Percentiles rank a stretch among this genome's conserved stretches.
phyloP scores from a whole-genome alignment of 2,329 filamentous ascomycete species.

The Metarhizium brunneum region DNA sequence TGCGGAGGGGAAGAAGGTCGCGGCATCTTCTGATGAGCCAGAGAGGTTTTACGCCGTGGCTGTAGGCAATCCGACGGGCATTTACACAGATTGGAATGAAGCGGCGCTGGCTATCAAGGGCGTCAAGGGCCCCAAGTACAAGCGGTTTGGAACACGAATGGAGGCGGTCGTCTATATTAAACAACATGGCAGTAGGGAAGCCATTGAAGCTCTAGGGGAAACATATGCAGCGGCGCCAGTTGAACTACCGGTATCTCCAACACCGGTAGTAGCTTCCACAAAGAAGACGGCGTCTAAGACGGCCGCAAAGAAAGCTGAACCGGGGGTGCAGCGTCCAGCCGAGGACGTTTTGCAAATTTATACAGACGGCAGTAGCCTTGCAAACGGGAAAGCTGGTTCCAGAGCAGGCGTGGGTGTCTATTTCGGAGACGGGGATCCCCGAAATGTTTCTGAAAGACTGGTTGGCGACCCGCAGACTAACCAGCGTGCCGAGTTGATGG shows the following conservation, averaged over 20 bases:
- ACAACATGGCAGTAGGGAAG: conserved; percentile 33
- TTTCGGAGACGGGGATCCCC: conserved; percentile 47
- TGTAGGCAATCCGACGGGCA: conserved; percentile 46
- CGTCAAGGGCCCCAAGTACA: conserved; percentile 60
- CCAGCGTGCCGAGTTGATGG: conserved; percentile 89
- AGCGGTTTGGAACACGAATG: conserved; percentile 55
- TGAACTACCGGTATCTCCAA: conserved; percentile 10
- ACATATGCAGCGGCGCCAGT: conserved; percentile 10
- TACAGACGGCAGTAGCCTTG: conserved; percentile 53
- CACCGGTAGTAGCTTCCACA: conserved; percentile 7
- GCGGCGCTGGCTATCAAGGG: conserved; percentile 66
- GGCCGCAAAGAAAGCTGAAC: background rate
- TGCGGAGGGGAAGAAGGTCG: conserved; percentile 47
- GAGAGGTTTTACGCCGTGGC: conserved; percentile 52
- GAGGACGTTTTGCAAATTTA: conserved; percentile 34
- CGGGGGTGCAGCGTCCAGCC: conserved; percentile 2
- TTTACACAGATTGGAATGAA: conserved; percentile 57
- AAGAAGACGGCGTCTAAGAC: conserved; percentile 15
- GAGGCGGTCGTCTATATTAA: conserved; percentile 74
- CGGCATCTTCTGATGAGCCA: conserved; percentile 29
- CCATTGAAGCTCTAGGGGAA: conserved; percentile 30
- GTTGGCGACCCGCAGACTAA: conserved; percentile 75
- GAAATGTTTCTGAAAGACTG: conserved; percentile 68
- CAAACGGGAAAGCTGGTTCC: conserved; percentile 48
- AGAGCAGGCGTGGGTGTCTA: conserved; percentile 54